Evolutionary conservation across 2,329 filamentous ascomycete genomes (phyloP), one percentile per base, ranked within the genome.

Genomic region (Trichoderma sp.): DNA sequence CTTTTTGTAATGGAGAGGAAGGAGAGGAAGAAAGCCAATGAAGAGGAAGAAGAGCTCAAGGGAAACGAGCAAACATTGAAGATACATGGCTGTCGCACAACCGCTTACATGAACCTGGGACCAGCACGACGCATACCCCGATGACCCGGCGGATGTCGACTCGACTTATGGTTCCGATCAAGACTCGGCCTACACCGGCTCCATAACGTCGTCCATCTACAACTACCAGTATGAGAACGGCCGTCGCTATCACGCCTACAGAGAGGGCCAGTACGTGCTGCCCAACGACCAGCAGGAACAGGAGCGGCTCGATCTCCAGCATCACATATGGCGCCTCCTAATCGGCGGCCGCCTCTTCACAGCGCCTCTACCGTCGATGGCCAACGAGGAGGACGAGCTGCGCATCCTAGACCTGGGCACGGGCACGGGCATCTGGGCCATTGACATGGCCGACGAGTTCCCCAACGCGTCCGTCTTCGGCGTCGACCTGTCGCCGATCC

Each of bases 391-490:
- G 1, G 68, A 53, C 0, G 72, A 75, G 28, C 74, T 83, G 71
- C 81, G 82, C 28, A 85, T 90, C 15, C 81, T 90, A 11, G 88
- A 90, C 75, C 80, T 90, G 11, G 87, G 88, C 62, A 89, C 87
- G 7, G 90, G 90, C 17, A 89, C 88, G 0, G 89, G 89, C 2
- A 88, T 89, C 70, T 91, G 89, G 79, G 79, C 87, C 4, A 88
- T 90, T 72, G 87, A 88, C 59, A 84, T 90, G 78, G 87, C 86
- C 75, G 85, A 87, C 73, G 76, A 82, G 73, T 83, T 80, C 72
- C 80, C 82, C 4, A 73, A 73, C 4, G 77, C 81, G 1, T 73
- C 75, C 6, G 79, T 84, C 11, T 76, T 82, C 23, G 88, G 88
- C 12, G 83, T 87, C 6, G 88, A 90, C 76, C 82, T 90, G 3